Base-by-base conservation (phyloP, 192 early-diverging fungal species). In the Linnemannia zychae region DNA sequence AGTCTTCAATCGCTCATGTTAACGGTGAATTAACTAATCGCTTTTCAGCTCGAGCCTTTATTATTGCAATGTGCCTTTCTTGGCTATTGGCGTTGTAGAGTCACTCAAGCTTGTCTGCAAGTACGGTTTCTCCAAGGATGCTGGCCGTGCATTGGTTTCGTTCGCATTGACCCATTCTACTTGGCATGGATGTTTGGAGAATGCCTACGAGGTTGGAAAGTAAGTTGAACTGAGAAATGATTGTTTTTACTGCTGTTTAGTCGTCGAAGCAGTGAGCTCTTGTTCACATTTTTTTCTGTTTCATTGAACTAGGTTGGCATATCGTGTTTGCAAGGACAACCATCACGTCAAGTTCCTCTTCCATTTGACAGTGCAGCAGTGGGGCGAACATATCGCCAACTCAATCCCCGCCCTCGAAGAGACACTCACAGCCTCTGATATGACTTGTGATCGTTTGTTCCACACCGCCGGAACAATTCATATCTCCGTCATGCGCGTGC, bases 381-480 rank as follows among this genome's bases (percentile, higher is more conserved):
- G 83, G 83, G 83, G 83, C 2, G 83, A 85, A 3, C 83, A 85
- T 69, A 31, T 85, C 48, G 77, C 83, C 16, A 85, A 85, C 66
- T 85, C 83, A 1, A 71, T 85, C 11, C 77, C 78, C 0, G 77
- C 83, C n/a, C 38, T 85, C 20, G 83, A 85, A 47, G 78, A 85
- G 53, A 79, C 74, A 0, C 57, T 85, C 20, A 71, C 65, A 31
- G 74, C 72, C 4, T 60, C 73, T 6, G 83, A 85, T 16, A 37
- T 85, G 66, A 44, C 74, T 2, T 79, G 77, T 12, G 78, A 79
- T 72, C 83, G 83, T 0, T 67, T 85, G 16, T 85, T 85, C 44
- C 83, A 85, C 34, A 76, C 74, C 3, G 83, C 77, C 6, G 77
- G 83, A 9, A 67, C 76, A 69, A 67, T 85, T 1, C 83, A 85